Percentiles rank a stretch among this genome's conserved stretches.
Evolutionary conservation across 306 rosid species (phyloP).

Genomic region (Cyclanthera cordifolia): DNA sequence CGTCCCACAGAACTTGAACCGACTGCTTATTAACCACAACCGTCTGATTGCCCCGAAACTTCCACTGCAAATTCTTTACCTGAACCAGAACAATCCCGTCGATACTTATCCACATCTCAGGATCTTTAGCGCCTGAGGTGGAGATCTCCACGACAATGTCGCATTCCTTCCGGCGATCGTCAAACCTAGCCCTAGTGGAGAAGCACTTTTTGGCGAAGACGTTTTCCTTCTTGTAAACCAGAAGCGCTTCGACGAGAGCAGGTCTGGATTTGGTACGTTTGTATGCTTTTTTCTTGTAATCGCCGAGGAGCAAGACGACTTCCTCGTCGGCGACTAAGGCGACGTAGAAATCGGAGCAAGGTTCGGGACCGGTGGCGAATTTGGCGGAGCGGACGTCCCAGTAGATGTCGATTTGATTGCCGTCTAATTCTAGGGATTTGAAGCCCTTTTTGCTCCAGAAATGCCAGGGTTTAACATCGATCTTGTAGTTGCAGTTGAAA

Average conservation of each 20-base stretch:
- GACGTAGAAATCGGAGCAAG: constrained; percentile 51
- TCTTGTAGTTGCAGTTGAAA: constrained; percentile 40
- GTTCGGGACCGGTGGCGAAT: constrained; percentile 52
- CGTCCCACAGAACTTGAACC: constrained; percentile 77
- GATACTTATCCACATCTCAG: constrained; percentile 89
- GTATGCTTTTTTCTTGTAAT: constrained; percentile 69
- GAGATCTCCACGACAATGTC: constrained; percentile 82
- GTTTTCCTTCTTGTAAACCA: constrained; percentile 54
- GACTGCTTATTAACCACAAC: constrained; percentile 48
- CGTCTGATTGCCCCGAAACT: constrained; percentile 75
- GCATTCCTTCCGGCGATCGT: constrained; percentile 42
- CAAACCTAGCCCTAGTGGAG: constrained; percentile 48
- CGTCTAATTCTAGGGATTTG: constrained; percentile 50
- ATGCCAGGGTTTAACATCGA: constrained; percentile 75
- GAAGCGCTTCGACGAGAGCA: constrained; percentile 31
- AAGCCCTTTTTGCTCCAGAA: constrained; percentile 81
- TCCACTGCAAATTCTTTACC: constrained; percentile 80
- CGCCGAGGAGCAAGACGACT: constrained; percentile 65
- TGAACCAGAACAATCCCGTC: constrained; percentile 78
- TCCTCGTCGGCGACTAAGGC: constrained; percentile 60
- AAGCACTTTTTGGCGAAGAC: constrained; percentile 73
- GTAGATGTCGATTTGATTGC: constrained; percentile 41
- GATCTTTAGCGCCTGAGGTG: constrained; percentile 39
- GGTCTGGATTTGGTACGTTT: constrained; percentile 68
- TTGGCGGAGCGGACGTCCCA: constrained; percentile 78